Conservation (phyloP, 805 yeast genomes). For the Jamesozyma hellenica region DNA sequence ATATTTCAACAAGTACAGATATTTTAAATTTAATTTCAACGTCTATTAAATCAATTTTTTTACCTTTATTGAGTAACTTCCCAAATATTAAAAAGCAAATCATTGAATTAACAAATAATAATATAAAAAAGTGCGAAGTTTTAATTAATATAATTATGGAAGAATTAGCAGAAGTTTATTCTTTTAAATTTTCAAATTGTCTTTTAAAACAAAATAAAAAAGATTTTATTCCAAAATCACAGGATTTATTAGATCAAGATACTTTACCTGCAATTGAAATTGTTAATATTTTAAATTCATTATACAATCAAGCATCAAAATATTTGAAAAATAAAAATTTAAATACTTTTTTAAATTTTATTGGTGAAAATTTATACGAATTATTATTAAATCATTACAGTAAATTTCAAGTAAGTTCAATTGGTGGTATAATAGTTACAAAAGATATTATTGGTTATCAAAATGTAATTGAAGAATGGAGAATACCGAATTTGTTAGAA, state of each 20-base stretch:
- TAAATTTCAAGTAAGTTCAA: conserved; percentile 63
- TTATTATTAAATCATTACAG: conserved; percentile 62
- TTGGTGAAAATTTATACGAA: conserved; percentile 50
- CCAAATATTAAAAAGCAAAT: conserved; percentile 50
- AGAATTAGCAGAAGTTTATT: conserved; percentile 46
- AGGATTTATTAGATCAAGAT: conserved; percentile 41
- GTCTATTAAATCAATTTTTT: conserved; percentile 60
- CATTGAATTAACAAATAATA: conserved; percentile 50
- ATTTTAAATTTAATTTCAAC: conserved; percentile 58
- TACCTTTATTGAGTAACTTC: conserved; percentile 60
- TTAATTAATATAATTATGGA: conserved; percentile 55
- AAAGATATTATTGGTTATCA: conserved; percentile 76
- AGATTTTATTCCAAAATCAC: conserved; percentile 50
- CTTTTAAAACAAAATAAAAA: conserved; percentile 61
- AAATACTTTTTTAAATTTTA: conserved; percentile 38
- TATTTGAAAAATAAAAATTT: conserved; percentile 41
- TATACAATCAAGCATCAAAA: conserved; percentile 27
- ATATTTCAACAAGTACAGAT: conserved; percentile 46
- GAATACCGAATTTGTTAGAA: conserved; percentile 47
- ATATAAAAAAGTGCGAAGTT: conserved; percentile 50
- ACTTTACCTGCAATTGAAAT: conserved; percentile 63
- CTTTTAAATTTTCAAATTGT: conserved; percentile 39
- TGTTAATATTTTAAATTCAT: conserved; percentile 37
- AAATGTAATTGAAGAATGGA: conserved; percentile 57
- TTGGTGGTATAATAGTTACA: conserved; percentile 75